A percentile compares a stretch with the other conserved stretches of the same genome.
Evolutionary conservation across 768 basidiomycete genomes (phyloP).

Genomic region (Gloeophyllum trabeum): DNA sequence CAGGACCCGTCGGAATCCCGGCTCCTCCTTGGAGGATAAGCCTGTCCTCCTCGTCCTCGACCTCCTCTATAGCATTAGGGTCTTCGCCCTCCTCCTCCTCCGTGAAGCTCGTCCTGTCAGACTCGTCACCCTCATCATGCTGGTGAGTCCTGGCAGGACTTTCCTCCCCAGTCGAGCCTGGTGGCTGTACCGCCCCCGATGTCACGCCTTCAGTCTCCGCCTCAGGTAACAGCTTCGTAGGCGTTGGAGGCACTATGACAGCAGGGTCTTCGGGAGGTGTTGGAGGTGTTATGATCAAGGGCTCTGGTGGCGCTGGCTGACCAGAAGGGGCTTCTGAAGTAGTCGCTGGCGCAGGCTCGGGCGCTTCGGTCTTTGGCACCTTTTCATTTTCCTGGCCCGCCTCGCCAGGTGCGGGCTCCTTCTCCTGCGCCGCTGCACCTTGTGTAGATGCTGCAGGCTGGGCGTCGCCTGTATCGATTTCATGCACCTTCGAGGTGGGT

Average conservation of each 20-base stretch:
- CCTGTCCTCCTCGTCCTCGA: slow-evolving; percentile 85
- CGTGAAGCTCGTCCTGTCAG: slow-evolving; percentile 55
- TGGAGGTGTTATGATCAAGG: slow-evolving; percentile 11
- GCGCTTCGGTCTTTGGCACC: slow-evolving; percentile 10
- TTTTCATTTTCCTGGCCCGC: slow-evolving; percentile 19
- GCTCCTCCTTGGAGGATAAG: slow-evolving; percentile 87
- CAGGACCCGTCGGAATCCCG: slow-evolving; percentile 89
- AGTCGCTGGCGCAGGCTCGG: neutral
- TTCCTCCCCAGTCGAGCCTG: slow-evolving; percentile 61
- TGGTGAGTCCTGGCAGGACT: slow-evolving; percentile 15
- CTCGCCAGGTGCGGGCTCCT: slow-evolving; percentile 3
- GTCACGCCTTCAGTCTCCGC: slow-evolving; percentile 83
- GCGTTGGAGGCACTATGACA: slow-evolving; percentile 35
- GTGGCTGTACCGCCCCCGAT: slow-evolving; percentile 86
- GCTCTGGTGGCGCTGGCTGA: slow-evolving; percentile 10
- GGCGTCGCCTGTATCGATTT: slow-evolving; percentile 17
- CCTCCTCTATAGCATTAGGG: slow-evolving; percentile 35
- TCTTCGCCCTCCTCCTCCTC: slow-evolving; percentile 61
- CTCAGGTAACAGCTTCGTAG: slow-evolving; percentile 39
- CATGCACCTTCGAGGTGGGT: slow-evolving; percentile 38
- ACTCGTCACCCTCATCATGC: slow-evolving; percentile 34
- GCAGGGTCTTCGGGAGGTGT: slow-evolving; percentile 20
- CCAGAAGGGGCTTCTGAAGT: slow-evolving; percentile 5
- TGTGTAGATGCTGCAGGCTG: slow-evolving; percentile 11
- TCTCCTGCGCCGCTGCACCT: slow-evolving; percentile 7